These are phyloP conservation scores for Arachnomyces sp. DNA, from an alignment of 2,329 filamentous ascomycete species.

Conservation along the genomic window DNA sequence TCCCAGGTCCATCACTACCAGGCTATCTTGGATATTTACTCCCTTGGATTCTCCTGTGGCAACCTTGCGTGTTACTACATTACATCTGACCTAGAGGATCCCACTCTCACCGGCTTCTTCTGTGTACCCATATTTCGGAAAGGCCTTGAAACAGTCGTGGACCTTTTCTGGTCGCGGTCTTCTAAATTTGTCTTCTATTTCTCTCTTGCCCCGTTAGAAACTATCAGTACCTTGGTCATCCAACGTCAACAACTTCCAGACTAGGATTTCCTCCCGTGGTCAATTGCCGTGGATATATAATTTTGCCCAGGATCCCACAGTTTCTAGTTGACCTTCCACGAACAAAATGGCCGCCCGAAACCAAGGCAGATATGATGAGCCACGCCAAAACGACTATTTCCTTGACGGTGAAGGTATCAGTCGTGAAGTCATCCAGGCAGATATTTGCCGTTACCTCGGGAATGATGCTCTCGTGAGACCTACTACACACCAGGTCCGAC, in stretches of 20 bases:
- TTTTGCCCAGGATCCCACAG: slow-evolving; percentile 11
- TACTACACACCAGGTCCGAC: slow-evolving; percentile 61
- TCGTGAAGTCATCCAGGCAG: slow-evolving; percentile 73
- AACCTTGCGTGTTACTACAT: neutral
- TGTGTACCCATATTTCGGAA: slow-evolving; percentile 10
- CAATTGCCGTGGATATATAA: slow-evolving; percentile 9
- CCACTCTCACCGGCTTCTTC: neutral
- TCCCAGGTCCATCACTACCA: slow-evolving; percentile 1
- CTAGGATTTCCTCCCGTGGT: slow-evolving; percentile 10
- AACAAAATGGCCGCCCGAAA: slow-evolving; percentile 33
- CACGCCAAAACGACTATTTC: slow-evolving; percentile 65
- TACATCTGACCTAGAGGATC: slow-evolving; percentile 1
- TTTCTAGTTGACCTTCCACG: slow-evolving; percentile 9
- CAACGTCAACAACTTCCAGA: neutral
- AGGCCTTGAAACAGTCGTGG: slow-evolving; percentile 17
- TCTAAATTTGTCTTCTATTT: slow-evolving; percentile 19
- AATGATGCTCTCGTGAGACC: slow-evolving; percentile 74
- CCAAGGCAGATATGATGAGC: slow-evolving; percentile 20
- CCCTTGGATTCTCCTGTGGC: neutral
- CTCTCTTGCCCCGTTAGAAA: neutral
- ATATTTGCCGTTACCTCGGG: slow-evolving; percentile 75
- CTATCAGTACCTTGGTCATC: neutral
- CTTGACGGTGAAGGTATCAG: slow-evolving; percentile 72
- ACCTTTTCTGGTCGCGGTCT: slow-evolving; percentile 17
- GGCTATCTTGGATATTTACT: slow-evolving; percentile 4